phyloP scores from a whole-genome alignment of 2,329 filamentous ascomycete species.

The Capronia americana region DNA sequence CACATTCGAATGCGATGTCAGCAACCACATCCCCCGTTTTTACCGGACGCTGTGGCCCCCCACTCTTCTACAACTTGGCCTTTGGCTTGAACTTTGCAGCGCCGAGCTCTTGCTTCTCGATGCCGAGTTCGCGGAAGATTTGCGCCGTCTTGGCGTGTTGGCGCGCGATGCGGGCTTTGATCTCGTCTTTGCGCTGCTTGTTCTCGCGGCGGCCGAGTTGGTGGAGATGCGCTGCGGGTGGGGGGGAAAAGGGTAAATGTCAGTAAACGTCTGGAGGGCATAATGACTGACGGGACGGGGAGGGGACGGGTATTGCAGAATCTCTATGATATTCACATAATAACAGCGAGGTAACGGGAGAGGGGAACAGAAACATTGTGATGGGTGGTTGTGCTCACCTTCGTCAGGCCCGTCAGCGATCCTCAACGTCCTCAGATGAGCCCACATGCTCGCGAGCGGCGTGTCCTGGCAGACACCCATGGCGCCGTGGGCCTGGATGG shows the following conservation, averaged over 20 bases:
- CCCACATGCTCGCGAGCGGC: slow-evolving; percentile 71
- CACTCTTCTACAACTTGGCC: slow-evolving; percentile 21
- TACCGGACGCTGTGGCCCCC: not conserved
- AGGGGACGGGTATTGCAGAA: no score
- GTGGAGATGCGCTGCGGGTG: slow-evolving; percentile 70
- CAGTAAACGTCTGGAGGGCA: no score
- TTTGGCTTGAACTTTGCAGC: slow-evolving; percentile 29
- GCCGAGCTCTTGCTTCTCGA: slow-evolving; percentile 26
- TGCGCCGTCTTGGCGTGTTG: slow-evolving; percentile 28
- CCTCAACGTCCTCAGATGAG: slow-evolving; percentile 85
- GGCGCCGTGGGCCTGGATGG: slow-evolving; percentile 89
- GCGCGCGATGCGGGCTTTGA: slow-evolving; percentile 24
- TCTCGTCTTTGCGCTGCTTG: slow-evolving; percentile 37
- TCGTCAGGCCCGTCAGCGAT: slow-evolving; percentile 96
- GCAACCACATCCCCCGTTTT: no score
- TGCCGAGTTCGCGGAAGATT: slow-evolving; percentile 30
- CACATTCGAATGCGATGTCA: not conserved
- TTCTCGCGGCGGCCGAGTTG: slow-evolving; percentile 63
- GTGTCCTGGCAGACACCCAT: slow-evolving; percentile 95
- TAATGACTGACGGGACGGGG: no score
- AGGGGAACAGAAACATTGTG: slow-evolving; percentile 69
- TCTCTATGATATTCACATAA: no score
- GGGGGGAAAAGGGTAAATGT: no score
- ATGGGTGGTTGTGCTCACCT: slow-evolving; percentile 48
- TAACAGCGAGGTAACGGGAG: slow-evolving; percentile 56